Percentiles rank a stretch among this genome's conserved stretches.
Conservation (phyloP, 129 eudicot genomes). For the Flaveria brownii region DNA sequence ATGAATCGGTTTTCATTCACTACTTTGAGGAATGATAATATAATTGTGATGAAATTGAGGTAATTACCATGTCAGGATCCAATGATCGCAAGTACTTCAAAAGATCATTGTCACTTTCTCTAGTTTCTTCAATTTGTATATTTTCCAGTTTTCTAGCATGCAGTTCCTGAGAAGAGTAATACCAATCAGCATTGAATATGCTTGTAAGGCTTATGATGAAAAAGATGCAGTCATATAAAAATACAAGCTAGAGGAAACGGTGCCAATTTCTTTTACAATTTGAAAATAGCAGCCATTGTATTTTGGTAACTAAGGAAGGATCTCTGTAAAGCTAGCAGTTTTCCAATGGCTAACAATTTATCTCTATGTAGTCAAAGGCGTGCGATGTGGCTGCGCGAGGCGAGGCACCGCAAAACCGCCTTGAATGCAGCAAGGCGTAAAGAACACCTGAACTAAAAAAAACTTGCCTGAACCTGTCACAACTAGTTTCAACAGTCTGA, state of each 20-base stretch:
- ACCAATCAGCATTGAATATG: slow-evolving; percentile 18
- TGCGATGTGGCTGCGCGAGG: too few species aligned
- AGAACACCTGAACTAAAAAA: too few species aligned
- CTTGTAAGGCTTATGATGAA: neutral
- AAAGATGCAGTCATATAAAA: neutral
- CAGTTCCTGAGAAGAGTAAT: slow-evolving; percentile 51
- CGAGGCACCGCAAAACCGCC: too few species aligned
- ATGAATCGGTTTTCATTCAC: slow-evolving; percentile 1
- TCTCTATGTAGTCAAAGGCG: too few species aligned
- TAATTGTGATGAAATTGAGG: neutral
- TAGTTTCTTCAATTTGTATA: slow-evolving; percentile 53
- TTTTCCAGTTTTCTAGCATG: slow-evolving; percentile 56
- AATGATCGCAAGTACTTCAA: slow-evolving; percentile 66
- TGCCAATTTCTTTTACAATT: neutral
- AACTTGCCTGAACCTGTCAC: too few species aligned
- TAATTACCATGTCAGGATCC: slow-evolving; percentile 77
- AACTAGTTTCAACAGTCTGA: too few species aligned
- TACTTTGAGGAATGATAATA: neutral
- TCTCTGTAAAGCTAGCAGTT: neutral
- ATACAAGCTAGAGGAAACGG: neutral
- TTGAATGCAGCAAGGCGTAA: too few species aligned
- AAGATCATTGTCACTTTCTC: slow-evolving; percentile 62
- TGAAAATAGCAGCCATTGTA: neutral
- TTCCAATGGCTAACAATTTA: neutral
- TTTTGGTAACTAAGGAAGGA: neutral